Evolutionary conservation across 2,329 filamentous ascomycete genomes (phyloP).

Genomic region (Aspergillus sp.): DNA sequence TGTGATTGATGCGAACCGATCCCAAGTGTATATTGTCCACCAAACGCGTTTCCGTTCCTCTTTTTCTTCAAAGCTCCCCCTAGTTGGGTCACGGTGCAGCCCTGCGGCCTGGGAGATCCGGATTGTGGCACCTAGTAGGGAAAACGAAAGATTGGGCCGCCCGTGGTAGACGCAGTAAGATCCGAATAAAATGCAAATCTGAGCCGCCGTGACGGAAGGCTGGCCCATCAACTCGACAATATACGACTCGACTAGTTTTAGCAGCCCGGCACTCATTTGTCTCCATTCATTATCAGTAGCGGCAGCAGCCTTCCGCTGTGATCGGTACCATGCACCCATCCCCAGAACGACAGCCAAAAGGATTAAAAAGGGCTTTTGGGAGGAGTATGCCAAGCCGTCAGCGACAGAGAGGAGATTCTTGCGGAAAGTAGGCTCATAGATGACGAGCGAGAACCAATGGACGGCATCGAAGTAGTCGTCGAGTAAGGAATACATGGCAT

Average conservation of each 20-base stretch:
- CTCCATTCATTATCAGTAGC: slow-evolving; percentile 16
- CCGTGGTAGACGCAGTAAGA: slow-evolving; percentile 46
- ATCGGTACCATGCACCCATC: slow-evolving; percentile 42
- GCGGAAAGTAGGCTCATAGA: slow-evolving; percentile 45
- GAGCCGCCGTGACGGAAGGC: slow-evolving; percentile 37
- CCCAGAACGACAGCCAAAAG: slow-evolving; percentile 40
- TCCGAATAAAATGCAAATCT: slow-evolving; percentile 42
- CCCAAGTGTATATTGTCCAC: slow-evolving; percentile 48
- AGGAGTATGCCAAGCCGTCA: slow-evolving; percentile 34
- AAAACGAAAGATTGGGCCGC: slow-evolving; percentile 41
- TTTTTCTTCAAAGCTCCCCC: slow-evolving; percentile 22
- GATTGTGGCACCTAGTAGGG: slow-evolving; percentile 40
- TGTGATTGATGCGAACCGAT: slow-evolving; percentile 42
- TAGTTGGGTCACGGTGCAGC: slow-evolving; percentile 30
- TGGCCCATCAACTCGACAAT: slow-evolving; percentile 45
- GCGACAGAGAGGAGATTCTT: slow-evolving; percentile 30
- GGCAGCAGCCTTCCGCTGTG: slow-evolving; percentile 21
- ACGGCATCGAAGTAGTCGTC: slow-evolving; percentile 45
- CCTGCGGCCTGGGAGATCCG: slow-evolving; percentile 37
- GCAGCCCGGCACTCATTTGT: slow-evolving; percentile 16
- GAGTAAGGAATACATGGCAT: slow-evolving; percentile 32
- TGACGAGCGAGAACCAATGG: slow-evolving; percentile 48
- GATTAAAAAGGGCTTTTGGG: slow-evolving; percentile 38
- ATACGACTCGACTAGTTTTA: slow-evolving; percentile 30
- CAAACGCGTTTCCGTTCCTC: slow-evolving; percentile 43